Percentiles rank a stretch among this genome's conserved stretches.
phyloP scores from a whole-genome alignment of 495 filamentous ascomycete species.

The Hyaloscypha bicolor region DNA sequence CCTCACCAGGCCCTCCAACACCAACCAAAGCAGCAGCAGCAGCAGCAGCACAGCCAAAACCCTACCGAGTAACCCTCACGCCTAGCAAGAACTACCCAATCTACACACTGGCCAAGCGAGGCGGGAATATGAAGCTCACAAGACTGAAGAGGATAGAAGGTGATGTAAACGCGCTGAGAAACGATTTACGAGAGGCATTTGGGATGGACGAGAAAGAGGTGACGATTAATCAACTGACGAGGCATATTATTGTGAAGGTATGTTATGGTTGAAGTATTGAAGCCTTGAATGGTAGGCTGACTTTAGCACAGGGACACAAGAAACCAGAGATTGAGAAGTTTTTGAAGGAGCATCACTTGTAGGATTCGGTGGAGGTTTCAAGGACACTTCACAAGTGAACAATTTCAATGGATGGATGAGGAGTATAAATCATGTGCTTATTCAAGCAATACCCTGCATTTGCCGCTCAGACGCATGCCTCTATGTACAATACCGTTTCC shows the following conservation, averaged over 20 bases:
- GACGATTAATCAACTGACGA: constrained; percentile 59
- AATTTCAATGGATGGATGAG: background rate
- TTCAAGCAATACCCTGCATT: constrained; percentile 25
- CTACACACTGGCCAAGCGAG: constrained; percentile 74
- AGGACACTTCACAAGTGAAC: background rate
- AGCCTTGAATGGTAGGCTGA: background rate
- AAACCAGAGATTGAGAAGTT: constrained; percentile 38
- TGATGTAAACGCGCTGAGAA: constrained; percentile 56
- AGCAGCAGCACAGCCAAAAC: constrained; percentile 34
- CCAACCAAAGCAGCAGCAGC: background rate
- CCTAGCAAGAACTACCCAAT: constrained; percentile 71
- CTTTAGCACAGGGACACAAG: constrained; percentile 32
- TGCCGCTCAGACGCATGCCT: constrained; percentile 8
- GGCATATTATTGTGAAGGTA: constrained; percentile 68
- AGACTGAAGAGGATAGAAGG: constrained; percentile 79
- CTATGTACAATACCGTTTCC: constrained; percentile 25
- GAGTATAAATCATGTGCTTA: constrained; percentile 19
- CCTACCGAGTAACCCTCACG: constrained; percentile 78
- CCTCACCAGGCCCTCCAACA: constrained; percentile 6
- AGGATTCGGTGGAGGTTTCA: constrained; percentile 1
- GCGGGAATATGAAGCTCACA: constrained; percentile 77
- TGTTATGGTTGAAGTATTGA: constrained; percentile 20
- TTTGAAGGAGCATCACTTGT: constrained; percentile 32
- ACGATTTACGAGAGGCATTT: constrained; percentile 46
- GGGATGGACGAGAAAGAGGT: constrained; percentile 49